These are phyloP conservation scores for Eruca vesicaria DNA, from an alignment of 441 rosid genomes.

Conservation along the genomic window DNA sequence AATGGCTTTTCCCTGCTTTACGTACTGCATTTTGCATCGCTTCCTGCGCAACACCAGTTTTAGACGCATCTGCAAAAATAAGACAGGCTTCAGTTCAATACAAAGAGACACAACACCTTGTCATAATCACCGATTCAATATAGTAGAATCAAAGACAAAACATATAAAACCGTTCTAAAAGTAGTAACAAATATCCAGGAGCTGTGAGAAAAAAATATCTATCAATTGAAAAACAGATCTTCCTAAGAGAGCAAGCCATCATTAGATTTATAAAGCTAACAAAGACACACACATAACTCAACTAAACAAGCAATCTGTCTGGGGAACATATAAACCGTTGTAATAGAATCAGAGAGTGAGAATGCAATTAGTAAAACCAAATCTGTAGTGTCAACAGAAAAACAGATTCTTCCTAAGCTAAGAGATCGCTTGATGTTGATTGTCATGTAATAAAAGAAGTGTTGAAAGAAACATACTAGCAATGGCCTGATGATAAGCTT, in stretches of 20 bases:
- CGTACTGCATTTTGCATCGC: slow-evolving; percentile 64
- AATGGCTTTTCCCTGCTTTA: slow-evolving; percentile 68
- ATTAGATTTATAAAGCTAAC: too few relatives aligned
- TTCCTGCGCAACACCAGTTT: slow-evolving; percentile 81
- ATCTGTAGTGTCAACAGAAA: not conserved
- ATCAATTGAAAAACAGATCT: not conserved
- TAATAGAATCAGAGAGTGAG: not conserved
- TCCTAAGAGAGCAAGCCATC: not conserved
- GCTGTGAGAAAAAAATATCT: too few relatives aligned
- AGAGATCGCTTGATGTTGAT: not conserved
- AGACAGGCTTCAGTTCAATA: not conserved
- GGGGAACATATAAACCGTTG: not conserved
- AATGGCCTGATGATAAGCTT: slow-evolving; percentile 95
- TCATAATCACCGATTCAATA: not conserved
- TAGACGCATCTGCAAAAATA: slow-evolving; percentile 71
- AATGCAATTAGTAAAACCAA: not conserved
- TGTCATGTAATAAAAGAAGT: not conserved
- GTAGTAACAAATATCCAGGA: too few relatives aligned
- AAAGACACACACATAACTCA: too few relatives aligned
- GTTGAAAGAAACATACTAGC: slow-evolving; percentile 51
- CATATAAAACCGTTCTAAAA: not conserved
- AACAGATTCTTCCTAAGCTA: too few relatives aligned
- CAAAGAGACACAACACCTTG: not conserved
- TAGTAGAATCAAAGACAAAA: not conserved
- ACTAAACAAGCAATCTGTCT: too few relatives aligned